A percentile compares a stretch with the other conserved stretches of the same genome.
phyloP scores from a whole-genome alignment of 2,329 filamentous ascomycete genomes.

The Pyrenophora seminiperda region DNA sequence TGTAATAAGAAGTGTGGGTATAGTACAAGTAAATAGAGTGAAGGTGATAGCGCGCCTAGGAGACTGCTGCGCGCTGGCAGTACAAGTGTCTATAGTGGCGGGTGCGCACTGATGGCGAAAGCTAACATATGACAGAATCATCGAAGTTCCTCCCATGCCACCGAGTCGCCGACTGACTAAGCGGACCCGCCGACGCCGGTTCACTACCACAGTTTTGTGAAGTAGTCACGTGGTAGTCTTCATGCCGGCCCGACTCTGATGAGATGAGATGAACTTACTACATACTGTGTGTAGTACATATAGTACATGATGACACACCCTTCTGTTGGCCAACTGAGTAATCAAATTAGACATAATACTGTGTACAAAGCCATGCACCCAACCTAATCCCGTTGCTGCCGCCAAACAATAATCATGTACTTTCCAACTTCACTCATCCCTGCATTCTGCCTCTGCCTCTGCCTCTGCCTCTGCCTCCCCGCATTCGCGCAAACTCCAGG shows the following conservation, averaged over 20 bases:
- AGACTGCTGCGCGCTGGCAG: constrained; percentile 26
- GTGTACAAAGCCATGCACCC: too few relatives aligned
- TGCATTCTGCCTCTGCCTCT: background rate
- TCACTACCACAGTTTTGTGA: background rate
- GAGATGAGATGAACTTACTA: too few relatives aligned
- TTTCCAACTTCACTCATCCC: background rate
- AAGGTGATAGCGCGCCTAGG: constrained; percentile 1
- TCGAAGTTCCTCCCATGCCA: constrained; percentile 15
- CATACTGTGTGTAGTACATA: too few relatives aligned
- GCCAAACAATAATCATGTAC: too few relatives aligned
- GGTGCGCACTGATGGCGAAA: constrained; percentile 24
- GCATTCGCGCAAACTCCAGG: constrained; percentile 3
- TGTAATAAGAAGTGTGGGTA: constrained; percentile 4
- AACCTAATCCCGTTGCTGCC: too few relatives aligned
- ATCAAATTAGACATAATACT: too few relatives aligned
- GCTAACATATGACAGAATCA: constrained; percentile 23
- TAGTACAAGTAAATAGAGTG: constrained; percentile 2
- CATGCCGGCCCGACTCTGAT: background rate
- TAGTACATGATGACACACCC: too few relatives aligned
- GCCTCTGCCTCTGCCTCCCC: background rate
- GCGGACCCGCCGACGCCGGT: constrained; percentile 1
- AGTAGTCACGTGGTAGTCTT: too few relatives aligned
- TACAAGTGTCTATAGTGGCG: constrained; percentile 15
- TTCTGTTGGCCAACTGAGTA: too few relatives aligned
- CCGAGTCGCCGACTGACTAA: constrained; percentile 20